A percentile compares a stretch with the other conserved stretches of the same genome.
Conservation (phyloP, 2,329 filamentous ascomycete species). For the Botrytis cinerea region DNA sequence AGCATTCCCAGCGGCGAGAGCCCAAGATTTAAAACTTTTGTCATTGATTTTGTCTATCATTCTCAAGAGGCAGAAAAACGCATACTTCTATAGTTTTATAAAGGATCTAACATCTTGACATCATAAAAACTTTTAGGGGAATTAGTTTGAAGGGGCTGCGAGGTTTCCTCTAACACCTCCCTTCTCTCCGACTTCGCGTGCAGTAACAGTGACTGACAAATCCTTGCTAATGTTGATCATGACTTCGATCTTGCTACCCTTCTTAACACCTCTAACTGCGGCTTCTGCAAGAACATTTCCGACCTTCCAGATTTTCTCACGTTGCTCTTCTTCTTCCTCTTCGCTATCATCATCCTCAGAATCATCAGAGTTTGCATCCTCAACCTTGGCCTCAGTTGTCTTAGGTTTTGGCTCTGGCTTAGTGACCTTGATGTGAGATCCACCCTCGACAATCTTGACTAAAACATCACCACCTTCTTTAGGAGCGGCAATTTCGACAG, state of each 20-base stretch:
- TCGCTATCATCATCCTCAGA: conserved; percentile 59
- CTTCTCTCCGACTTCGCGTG: conserved; percentile 71
- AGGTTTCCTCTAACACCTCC: conserved; percentile 41
- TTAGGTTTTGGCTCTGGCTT: conserved; percentile 80
- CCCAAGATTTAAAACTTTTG: conserved; percentile 9
- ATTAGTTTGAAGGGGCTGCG: conserved; percentile 33
- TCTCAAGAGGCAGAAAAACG: not conserved
- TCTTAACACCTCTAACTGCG: conserved; percentile 79
- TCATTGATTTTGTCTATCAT: conserved; percentile 14
- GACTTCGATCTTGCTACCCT: conserved; percentile 88
- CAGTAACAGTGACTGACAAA: conserved; percentile 75
- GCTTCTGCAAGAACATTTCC: conserved; percentile 82
- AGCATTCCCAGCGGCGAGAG: not conserved
- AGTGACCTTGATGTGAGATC: conserved; percentile 88
- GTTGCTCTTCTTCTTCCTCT: conserved; percentile 83
- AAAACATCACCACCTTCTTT: conserved; percentile 85
- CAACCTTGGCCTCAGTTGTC: conserved; percentile 58
- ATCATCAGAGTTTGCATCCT: conserved; percentile 58
- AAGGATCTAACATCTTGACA: conserved; percentile 16
- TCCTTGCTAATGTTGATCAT: conserved; percentile 86
- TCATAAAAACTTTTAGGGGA: conserved; percentile 33
- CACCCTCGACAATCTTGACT: conserved; percentile 84
- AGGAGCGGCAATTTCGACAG: conserved; percentile 74
- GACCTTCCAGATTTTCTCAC: conserved; percentile 91
- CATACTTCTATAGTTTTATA: conserved; percentile 20